These are phyloP conservation scores for Alternaria sp. DNA, from an alignment of 2,329 filamentous ascomycete genomes.

Conservation along the genomic window DNA sequence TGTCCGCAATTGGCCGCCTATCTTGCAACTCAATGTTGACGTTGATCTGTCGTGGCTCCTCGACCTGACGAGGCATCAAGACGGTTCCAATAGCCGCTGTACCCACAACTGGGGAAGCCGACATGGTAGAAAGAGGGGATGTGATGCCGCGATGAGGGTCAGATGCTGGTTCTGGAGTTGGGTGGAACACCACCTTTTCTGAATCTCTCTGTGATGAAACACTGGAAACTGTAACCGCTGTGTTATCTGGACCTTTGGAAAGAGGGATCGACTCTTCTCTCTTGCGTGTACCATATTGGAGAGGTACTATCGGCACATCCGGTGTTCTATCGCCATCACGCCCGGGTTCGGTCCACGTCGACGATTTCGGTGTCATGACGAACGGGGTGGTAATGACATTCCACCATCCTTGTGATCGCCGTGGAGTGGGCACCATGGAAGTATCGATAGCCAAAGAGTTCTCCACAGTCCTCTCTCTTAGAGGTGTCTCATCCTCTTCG, in stretches of 20 bases:
- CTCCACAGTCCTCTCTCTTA: conserved; percentile 35
- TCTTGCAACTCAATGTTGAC: conserved; percentile 47
- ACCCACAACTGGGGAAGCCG: conserved; percentile 43
- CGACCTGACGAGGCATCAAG: conserved; percentile 43
- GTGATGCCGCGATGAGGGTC: conserved; percentile 25
- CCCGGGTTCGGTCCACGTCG: conserved; percentile 45
- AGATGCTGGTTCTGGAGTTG: conserved; percentile 16
- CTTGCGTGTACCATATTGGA: conserved; percentile 30
- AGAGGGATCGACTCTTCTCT: conserved; percentile 31
- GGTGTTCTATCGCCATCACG: conserved; percentile 38
- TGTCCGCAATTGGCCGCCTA: conserved; percentile 26
- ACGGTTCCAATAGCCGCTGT: conserved; percentile 46
- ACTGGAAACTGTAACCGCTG: not conserved
- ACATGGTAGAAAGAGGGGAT: conserved; percentile 42
- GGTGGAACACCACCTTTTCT: conserved; percentile 15
- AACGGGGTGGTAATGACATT: conserved; percentile 79
- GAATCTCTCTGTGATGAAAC: not conserved
- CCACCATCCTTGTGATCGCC: conserved; percentile 77
- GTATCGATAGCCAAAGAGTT: conserved; percentile 51
- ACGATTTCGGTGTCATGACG: conserved; percentile 49
- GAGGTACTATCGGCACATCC: conserved; percentile 46
- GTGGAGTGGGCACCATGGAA: conserved; percentile 59
- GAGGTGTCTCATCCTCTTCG: conserved; percentile 69
- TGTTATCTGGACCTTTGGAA: conserved; percentile 2
- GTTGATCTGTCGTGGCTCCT: conserved; percentile 39